Base-by-base conservation (phyloP, 1,139 yeast genomes). In the Scheffersomyces parashehatae region DNA sequence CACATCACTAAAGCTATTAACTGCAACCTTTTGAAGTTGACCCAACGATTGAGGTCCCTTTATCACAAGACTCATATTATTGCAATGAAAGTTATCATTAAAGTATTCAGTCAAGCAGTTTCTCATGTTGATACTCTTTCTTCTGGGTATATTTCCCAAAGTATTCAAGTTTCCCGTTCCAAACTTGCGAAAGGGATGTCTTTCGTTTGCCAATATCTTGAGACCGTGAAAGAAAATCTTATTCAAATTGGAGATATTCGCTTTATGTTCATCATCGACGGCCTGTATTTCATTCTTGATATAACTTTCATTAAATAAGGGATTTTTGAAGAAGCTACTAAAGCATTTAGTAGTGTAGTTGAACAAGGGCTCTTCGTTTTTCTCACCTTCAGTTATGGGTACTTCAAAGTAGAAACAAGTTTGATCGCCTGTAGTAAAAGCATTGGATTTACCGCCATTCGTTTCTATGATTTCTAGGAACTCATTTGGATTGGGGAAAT, bases 31-130 rank as follows among this genome's bases (percentile, higher is more conserved):
- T 41, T 77, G 79, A 35, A 85, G 58, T 31, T 66, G 61, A 48
- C 82, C 81, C 35, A 83, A 52, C 0, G 90, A 81, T 46, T 83
- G 85, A 0, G 88, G 82, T 0, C 90, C 85, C 51, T 77, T 71
- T 2, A 85, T 52, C 1, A 84, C 87, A 29, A 85, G 43, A 0
- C 79, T 65, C 77, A 82, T 77, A 38, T 73, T 81, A 5, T 58
- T 56, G 0, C 77, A 58, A 4, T 42, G 39, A 45, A 65, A 79
- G 42, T 69, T 51, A 0, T 45, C 20, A 1, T 59, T 36, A 45
- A 64, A 76, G 52, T 68, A 73, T 1, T 49, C 37, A 1, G 44
- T 33, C 11, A 76, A 46, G 26, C 48, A 51, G 8, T 55, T 54
- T 45, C 57, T 55, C 6, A 64, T 36, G 41, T 65, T 55, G 14